These are phyloP conservation scores for Phanerochaete sordida DNA, from an alignment of 768 basidiomycete genomes.

Conservation along the genomic window DNA sequence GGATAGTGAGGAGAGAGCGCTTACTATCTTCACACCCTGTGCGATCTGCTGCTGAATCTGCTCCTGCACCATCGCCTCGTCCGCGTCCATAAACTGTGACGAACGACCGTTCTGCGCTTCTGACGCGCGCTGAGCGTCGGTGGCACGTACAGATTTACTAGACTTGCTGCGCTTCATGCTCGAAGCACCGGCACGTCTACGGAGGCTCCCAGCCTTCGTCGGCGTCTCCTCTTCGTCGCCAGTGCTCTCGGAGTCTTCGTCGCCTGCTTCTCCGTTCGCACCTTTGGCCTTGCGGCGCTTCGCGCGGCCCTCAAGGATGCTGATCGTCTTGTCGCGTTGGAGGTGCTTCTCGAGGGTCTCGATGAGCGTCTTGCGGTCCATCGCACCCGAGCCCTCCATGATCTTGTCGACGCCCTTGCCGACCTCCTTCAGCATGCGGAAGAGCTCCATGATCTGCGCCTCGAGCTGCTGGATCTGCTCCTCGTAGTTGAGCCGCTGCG, in stretches of 20 bases:
- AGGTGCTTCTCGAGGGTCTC: constrained; percentile 77
- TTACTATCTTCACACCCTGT: constrained; percentile 68
- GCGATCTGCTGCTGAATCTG: constrained; percentile 85
- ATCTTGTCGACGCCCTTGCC: constrained; percentile 75
- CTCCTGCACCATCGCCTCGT: constrained; percentile 76
- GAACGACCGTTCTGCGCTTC: constrained; percentile 44
- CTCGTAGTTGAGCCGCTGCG: constrained; percentile 77
- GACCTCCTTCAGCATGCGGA: constrained; percentile 88
- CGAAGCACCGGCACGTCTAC: constrained; percentile 31
- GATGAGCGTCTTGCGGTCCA: constrained; percentile 82
- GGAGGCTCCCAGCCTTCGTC: constrained; percentile 48
- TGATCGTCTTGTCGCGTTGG: constrained; percentile 80
- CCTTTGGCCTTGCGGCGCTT: constrained; percentile 20
- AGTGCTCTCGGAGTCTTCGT: constrained; percentile 33
- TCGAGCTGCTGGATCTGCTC: constrained; percentile 87
- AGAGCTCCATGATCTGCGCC: constrained; percentile 89
- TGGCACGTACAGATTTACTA: constrained; percentile 12
- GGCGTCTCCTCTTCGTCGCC: constrained; percentile 56
- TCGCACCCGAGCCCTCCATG: constrained; percentile 54
- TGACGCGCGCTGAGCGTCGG: constrained; percentile 33
- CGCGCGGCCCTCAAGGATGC: constrained; percentile 76
- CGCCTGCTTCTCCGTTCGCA: constrained; percentile 25
- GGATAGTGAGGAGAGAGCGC: too few relatives aligned
- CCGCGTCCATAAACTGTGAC: constrained; percentile 89
- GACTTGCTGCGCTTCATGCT: constrained; percentile 30